Base-by-base conservation (phyloP, 257 asterid genomes). In the Forsythia suspensa region DNA sequence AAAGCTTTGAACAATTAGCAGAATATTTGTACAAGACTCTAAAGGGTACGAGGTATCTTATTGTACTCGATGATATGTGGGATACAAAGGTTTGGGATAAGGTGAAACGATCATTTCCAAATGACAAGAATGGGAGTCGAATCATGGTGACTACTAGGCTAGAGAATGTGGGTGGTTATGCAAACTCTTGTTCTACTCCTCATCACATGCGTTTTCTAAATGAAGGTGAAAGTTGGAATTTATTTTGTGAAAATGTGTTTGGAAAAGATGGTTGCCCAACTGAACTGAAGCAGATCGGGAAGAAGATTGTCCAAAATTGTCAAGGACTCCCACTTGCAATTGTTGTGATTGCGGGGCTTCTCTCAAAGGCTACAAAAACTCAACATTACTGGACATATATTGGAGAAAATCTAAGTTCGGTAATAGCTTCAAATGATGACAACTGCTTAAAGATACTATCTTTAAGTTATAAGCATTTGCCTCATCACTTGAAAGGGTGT, bases 11-110 rank as follows among this genome's bases (percentile, higher is more conserved):
- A 0, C 72, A 79, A 4, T 34, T 83, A 16, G 29, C 40, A 66
- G 52, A 79, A 66, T 37, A 1, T 2, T 13, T 83, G 10, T 37
- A 72, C 55, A 57, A 63, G 74, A 43, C 52, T 6, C 38, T 88
- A 29, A 43, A 69, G 34, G 81, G 81, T 5, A 57, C 37, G 16
- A 80, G 76, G 46, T 88, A 83, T 44, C 80, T 88, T 36, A 81
- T 86, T 20, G 77, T 86, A 5, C 4, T 86, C 57, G 90, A 88
- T 59, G 90, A 85, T 11, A 71, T 86, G 4, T 86, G 89, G 92
- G 74, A 68, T 8, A 61, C 46, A 8, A 1, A 13, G 2, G 77
- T 11, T 2, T 72, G 74, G 76, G 8, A 81, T 20, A 38, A 20
- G 4, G 5, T 83, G 39, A 77, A 42, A 20, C 3, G 1, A 20